These are phyloP conservation scores for Aspergillus nanangensis DNA, from an alignment of 495 filamentous ascomycete genomes.

Conservation along the genomic window DNA sequence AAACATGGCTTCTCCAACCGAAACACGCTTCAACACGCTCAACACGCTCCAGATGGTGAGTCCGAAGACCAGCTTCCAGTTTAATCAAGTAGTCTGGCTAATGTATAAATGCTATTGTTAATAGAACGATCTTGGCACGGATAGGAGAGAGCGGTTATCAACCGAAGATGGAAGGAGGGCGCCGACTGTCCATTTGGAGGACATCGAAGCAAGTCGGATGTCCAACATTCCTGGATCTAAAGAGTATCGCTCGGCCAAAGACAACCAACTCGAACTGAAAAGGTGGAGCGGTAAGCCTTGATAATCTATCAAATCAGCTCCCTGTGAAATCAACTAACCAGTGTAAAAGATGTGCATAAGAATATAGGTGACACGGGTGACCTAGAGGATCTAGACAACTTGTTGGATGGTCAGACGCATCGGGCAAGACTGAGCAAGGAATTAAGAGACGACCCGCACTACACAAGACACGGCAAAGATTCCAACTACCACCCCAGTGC, in stretches of 20 bases:
- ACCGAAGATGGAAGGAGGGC: slow-evolving; percentile 17
- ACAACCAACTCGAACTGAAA: slow-evolving; percentile 14
- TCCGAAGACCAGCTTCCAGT: no score
- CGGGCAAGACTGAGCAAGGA: slow-evolving; percentile 15
- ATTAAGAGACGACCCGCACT: no score
- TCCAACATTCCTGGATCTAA: slow-evolving; percentile 20
- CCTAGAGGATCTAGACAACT: slow-evolving; percentile 23
- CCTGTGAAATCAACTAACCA: slow-evolving; percentile 1
- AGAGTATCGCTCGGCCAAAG: slow-evolving; percentile 14
- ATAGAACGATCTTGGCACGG: slow-evolving; percentile 32
- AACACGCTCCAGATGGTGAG: slow-evolving; percentile 28
- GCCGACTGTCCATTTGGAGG: slow-evolving; percentile 6
- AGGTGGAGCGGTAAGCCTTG: slow-evolving; percentile 31
- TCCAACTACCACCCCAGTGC: no score
- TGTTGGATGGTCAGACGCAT: slow-evolving; percentile 34
- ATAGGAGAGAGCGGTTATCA: slow-evolving; percentile 28
- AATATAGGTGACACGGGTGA: slow-evolving; percentile 20
- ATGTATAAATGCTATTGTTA: no score
- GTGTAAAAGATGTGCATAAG: slow-evolving; percentile 22
- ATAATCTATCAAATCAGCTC: not conserved
- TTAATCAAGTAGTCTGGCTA: no score
- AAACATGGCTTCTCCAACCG: not conserved
- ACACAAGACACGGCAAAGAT: no score
- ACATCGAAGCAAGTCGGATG: slow-evolving; percentile 17
- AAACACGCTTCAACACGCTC: slow-evolving; percentile 13